Conservation (phyloP, 192 early-diverging fungal genomes). For the Chytriomyces confervae region DNA sequence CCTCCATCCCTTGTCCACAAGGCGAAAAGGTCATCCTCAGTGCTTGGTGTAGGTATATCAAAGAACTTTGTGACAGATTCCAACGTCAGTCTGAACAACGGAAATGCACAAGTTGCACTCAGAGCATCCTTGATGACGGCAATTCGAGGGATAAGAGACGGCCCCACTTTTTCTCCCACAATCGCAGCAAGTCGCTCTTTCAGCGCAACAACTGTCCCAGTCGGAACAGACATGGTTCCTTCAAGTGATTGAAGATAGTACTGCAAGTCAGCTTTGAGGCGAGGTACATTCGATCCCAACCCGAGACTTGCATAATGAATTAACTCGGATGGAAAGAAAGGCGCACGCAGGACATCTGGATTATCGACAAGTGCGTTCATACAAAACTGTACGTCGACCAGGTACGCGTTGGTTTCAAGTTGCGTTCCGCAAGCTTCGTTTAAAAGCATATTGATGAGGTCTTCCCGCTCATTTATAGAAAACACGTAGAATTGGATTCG, state of each 20-base stretch:
- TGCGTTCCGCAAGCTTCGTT: constrained; percentile 7
- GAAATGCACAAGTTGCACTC: constrained; percentile 25
- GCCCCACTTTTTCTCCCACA: neutral
- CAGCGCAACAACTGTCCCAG: constrained; percentile 26
- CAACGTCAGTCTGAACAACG: constrained; percentile 28
- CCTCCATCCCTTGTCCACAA: constrained; percentile 24
- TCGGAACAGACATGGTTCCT: neutral
- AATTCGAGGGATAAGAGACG: constrained; percentile 34
- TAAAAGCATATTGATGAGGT: constrained; percentile 30
- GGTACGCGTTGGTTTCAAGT: neutral
- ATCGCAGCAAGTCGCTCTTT: constrained; percentile 19
- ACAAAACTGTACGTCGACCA: constrained; percentile 26
- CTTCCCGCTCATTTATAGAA: constrained; percentile 19
- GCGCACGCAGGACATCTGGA: constrained; percentile 34
- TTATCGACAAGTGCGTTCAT: constrained; percentile 39
- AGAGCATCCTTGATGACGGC: constrained; percentile 25
- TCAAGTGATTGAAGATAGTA: constrained; percentile 38
- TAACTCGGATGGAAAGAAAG: constrained; percentile 39
- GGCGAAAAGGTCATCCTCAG: constrained; percentile 16
- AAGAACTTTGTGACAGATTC: constrained; percentile 1
- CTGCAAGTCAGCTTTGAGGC: constrained; percentile 24
- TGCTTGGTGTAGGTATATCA: neutral
- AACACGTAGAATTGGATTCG: constrained; percentile 48
- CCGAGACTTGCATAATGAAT: neutral
- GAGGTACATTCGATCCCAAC: neutral